These are phyloP conservation scores for Beauveria varroae DNA, from an alignment of 2,329 filamentous ascomycete genomes.

Conservation along the genomic window DNA sequence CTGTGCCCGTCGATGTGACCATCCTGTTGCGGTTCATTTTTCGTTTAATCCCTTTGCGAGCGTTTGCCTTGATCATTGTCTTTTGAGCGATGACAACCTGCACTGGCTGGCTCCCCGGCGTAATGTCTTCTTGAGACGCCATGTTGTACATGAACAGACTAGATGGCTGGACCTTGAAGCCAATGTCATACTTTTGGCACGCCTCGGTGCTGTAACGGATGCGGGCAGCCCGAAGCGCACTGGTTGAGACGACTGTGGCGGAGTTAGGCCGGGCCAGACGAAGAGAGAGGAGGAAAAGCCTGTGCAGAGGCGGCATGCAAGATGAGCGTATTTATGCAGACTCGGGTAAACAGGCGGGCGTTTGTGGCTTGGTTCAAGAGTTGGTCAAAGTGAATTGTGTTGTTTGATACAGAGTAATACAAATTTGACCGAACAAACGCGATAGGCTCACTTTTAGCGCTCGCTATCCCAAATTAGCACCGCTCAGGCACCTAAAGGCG, in stretches of 20 bases:
- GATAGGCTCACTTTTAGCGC: too few relatives aligned
- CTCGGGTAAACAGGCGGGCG: neutral
- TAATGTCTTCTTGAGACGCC: neutral
- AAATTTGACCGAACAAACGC: too few relatives aligned
- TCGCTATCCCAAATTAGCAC: too few relatives aligned
- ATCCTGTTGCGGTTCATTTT: neutral
- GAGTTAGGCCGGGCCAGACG: neutral
- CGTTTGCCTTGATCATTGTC: neutral
- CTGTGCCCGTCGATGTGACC: neutral
- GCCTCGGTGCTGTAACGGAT: neutral
- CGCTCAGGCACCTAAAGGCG: neutral
- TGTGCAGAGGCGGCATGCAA: neutral
- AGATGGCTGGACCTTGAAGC: neutral
- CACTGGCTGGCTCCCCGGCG: neutral
- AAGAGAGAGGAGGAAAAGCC: neutral
- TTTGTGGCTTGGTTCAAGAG: neutral
- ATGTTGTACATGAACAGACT: neutral
- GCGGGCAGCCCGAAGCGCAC: neutral
- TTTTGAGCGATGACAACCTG: neutral
- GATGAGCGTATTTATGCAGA: neutral
- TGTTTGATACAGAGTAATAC: too few relatives aligned
- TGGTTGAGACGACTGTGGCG: neutral
- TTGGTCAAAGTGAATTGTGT: neutral
- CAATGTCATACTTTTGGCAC: neutral
- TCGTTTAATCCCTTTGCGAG: neutral